These are phyloP conservation scores for Coccomyxa subellipsoidea DNA, from an alignment of 163 green algal species.

Conservation along the genomic window DNA sequence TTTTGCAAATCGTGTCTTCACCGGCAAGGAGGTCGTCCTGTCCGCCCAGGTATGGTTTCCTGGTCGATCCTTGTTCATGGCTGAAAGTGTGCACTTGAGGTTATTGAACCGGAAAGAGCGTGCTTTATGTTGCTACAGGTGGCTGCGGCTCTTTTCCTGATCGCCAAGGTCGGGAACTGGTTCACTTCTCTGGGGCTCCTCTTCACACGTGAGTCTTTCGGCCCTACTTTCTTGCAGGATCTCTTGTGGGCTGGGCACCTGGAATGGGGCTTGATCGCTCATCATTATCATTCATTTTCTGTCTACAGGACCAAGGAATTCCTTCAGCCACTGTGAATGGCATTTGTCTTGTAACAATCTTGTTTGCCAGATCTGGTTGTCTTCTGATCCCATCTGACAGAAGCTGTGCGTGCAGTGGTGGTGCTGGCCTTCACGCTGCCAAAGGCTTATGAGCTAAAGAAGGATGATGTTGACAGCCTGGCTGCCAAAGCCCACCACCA, in stretches of 20 bases:
- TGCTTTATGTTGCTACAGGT: conserved; percentile 22
- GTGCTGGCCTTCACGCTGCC: conserved; percentile 54
- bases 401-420: conserved; percentile 15
- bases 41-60: conserved; percentile 22
- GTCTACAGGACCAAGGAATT: no score
- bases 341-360: no score
- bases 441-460: conserved; percentile 74
- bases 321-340: no score
- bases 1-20: conserved; percentile 28
- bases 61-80: neutral
- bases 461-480: conserved; percentile 60
- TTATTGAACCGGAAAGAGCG: neutral
- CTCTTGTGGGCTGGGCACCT: neutral
- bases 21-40: conserved; percentile 46
- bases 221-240: neutral
- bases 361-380: no score
- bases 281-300: no score
- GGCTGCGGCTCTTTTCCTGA: conserved; percentile 40
- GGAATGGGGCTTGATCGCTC: no score
- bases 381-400: no score
- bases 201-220: conserved; percentile 40
- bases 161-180: conserved; percentile 38
- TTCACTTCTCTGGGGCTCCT: conserved; percentile 54
- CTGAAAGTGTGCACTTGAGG: neutral
- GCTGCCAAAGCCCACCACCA: conserved; percentile 18